Base-by-base conservation (phyloP, 2,329 filamentous ascomycete species). In the Sporothrix phasma region DNA sequence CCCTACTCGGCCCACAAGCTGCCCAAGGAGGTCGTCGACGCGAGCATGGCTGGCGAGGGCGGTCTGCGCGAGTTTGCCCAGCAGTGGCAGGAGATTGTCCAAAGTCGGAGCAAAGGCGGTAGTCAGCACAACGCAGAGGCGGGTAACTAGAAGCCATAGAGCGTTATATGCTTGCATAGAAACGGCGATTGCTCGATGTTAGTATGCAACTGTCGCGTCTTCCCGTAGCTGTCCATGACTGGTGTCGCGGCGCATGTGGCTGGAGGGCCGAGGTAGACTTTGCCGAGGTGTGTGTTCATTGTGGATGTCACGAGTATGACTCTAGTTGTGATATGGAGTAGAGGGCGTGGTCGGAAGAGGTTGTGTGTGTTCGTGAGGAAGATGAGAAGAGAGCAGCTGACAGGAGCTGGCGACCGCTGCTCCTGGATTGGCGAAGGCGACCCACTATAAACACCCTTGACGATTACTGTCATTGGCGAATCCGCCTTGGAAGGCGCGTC, bases 1-100 rank as follows among this genome's bases (percentile, higher is more conserved):
- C 89, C 93, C 71, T 97, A 96, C 74, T 96, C 92, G 67, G 93
- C 94, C 3, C 93, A 97, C 73, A 99, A 97, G 76, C 77, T 99
- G 69, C 94, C 94, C 0, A 92, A 88, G 74, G 94, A 99, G 70
- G 91, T 97, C 2, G 92, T 97, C 3, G 85, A 88, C 69, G 86
- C 86, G 22, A 83, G 84, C 68, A 71, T 83, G 68, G 82, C 82
- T 1, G 88, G 89, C 3, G 85, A 89, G 63, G 89, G 88, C 3
- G 88, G 88, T 0, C 81, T 97, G 77, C 82, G 87, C 66, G 92
- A 96, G 75, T 92, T 94, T 76, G 85, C 89, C 66, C 81, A 82
- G 68, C 83, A 87, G 72, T 93, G 89, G 90, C 86, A 85, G 71
- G 81, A 87, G 66, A 78, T 84, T 61, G 67, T 72, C 6, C 69